Evolutionary conservation across 2,329 filamentous ascomycete species (phyloP).

Genomic region (Colletotrichum gloeosporioides): DNA sequence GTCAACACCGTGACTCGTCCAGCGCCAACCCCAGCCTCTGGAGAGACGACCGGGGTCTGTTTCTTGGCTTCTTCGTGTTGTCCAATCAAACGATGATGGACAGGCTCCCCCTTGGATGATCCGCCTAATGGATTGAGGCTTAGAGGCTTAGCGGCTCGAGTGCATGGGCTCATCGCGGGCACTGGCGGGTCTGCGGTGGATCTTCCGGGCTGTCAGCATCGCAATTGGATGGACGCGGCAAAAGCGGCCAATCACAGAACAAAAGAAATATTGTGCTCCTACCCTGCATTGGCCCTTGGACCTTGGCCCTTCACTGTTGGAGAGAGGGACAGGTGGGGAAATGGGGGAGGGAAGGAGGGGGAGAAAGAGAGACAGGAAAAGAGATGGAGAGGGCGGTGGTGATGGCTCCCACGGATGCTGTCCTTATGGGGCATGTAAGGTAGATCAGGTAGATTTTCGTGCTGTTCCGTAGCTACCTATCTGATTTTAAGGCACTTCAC

Average conservation of each 20-base stretch:
- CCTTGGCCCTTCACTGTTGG: background rate
- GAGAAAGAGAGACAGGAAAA: background rate
- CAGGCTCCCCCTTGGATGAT: background rate
- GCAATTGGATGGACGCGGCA: background rate
- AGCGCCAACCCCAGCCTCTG: background rate
- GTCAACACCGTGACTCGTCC: background rate
- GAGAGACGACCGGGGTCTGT: background rate
- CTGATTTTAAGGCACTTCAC: background rate
- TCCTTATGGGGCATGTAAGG: background rate
- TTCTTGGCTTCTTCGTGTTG: background rate
- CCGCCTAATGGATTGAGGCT: conserved; percentile 16
- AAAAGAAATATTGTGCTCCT: background rate
- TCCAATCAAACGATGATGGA: background rate
- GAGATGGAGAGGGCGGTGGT: background rate
- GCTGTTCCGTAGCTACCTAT: background rate
- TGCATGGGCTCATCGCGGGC: conserved; percentile 4
- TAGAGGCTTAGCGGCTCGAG: conserved; percentile 17
- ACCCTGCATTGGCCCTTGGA: background rate
- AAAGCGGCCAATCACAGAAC: background rate
- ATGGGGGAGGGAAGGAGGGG: background rate
- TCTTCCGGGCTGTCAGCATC: background rate
- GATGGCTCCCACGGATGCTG: background rate
- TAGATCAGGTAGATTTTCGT: background rate
- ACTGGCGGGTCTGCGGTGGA: background rate
- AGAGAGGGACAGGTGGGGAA: background rate